Base-by-base conservation (phyloP, 1,139 yeast species). In the Magnusiomyces sp. region DNA sequence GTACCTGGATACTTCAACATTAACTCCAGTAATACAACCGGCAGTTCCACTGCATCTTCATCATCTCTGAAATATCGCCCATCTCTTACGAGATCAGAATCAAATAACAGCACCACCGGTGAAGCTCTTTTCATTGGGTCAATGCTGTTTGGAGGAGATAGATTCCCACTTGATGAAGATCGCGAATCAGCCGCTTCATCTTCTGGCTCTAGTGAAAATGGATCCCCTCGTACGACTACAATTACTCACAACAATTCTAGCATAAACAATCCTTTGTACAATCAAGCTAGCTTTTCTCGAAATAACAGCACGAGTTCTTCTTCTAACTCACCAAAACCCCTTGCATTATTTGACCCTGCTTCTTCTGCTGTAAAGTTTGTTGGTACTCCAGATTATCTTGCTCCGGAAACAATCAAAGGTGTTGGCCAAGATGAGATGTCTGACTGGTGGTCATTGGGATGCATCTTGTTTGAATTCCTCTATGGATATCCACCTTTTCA, bases 371-470 rank as follows among this genome's bases (percentile, higher is more conserved):
- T 76, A 50, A 79, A 76, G 56, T 90, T 92, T 62, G 95, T 89
- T 37, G 99, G 99, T 0, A 94, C 99, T 0, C 98, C 99, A 0
- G 99, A 94, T 63, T 94, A 94, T 65, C 75, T 94, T 40, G 95
- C 99, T 0, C 99, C 99, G 0, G 99, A 94, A 63, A 90, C 97
- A 0, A 88, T 94, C 55, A 73, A 77, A 45, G 97, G 97, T 33
- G 74, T 75, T 5, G 87, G 88, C 0, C 97, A 92, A 64, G 88
- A 83, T 55, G 92, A 83, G 58, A 78, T 83, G 43, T 82, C 95
- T 38, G 99, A 94, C 71, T 94, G 98, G 98, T 94, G 98, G 98
- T 87, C 97, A 1, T 77, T 90, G 43, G 99, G 99, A 0, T 92
- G 97, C 67, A 89, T 94, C 52, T 68, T 90, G 50, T 94, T 92